Percentiles rank a stretch among this genome's conserved stretches.
Conservation (phyloP, 225 moss, liverwort and hornwort genomes). For the Neckera pumila region DNA sequence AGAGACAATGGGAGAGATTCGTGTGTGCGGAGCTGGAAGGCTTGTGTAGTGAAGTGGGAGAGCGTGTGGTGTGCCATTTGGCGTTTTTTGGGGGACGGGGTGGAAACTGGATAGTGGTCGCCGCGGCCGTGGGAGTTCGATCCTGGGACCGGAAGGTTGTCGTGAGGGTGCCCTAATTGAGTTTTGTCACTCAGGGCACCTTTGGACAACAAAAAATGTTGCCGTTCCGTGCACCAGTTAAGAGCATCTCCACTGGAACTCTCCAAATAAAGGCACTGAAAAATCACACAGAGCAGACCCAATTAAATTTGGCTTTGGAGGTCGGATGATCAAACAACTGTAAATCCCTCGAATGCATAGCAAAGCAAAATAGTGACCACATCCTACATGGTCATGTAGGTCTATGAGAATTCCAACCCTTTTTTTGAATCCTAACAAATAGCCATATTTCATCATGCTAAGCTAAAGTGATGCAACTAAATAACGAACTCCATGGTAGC, state of each 20-base stretch:
- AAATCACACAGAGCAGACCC: neutral
- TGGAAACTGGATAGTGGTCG: neutral
- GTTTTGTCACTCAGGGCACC: neutral
- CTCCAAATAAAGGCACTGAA: neutral
- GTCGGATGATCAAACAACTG: neutral
- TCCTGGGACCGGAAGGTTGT: neutral
- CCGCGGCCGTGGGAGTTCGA: neutral
- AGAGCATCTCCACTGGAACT: neutral
- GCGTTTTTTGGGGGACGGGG: neutral
- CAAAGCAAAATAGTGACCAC: neutral
- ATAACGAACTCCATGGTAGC: too few species aligned
- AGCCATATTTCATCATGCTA: too few species aligned
- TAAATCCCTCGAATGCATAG: neutral
- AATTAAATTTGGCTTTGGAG: neutral
- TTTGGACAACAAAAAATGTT: neutral
- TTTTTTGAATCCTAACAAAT: too few species aligned
- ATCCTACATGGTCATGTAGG: neutral
- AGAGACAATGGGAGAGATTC: neutral
- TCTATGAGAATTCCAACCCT: neutral
- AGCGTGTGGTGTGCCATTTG: neutral
- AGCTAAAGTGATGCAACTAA: too few species aligned
- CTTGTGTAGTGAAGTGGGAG: neutral
- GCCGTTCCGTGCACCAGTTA: too few species aligned
- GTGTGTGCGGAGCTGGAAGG: neutral
- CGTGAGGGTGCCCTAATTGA: slow-evolving; percentile 1